phyloP scores from a whole-genome alignment of 371 early-diverging fungal genomes.

The Mucor mucedo region DNA sequence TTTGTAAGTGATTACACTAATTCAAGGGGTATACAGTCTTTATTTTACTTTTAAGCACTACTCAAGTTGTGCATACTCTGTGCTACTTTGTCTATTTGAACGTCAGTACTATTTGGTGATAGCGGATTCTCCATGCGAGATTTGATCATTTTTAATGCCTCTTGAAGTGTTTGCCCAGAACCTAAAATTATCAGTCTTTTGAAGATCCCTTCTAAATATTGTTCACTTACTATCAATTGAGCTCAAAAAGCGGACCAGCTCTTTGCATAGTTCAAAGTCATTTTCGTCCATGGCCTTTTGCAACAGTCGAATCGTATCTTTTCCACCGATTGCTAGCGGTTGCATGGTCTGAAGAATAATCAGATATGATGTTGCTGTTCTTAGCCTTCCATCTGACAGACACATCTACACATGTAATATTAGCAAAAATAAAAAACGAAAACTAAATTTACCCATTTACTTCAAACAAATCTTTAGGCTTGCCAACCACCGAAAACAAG shows the following conservation, averaged over 20 bases:
- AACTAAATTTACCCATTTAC: background rate
- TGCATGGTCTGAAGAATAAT: slow-evolving; percentile 88
- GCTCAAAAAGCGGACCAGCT: slow-evolving; percentile 80
- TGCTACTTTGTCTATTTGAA: slow-evolving; percentile 41
- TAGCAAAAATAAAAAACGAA: background rate
- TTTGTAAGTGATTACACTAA: background rate
- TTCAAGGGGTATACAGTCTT: slow-evolving; percentile 10
- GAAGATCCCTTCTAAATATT: too few relatives aligned
- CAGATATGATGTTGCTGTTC: slow-evolving; percentile 85
- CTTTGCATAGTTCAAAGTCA: slow-evolving; percentile 83
- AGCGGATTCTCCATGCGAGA: slow-evolving; percentile 36
- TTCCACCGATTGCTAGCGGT: slow-evolving; percentile 66
- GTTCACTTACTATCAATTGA: slow-evolving; percentile 73
- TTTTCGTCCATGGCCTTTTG: slow-evolving; percentile 76
- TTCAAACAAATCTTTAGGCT: slow-evolving; percentile 79
- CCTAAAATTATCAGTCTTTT: slow-evolving; percentile 17
- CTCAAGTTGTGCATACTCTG: slow-evolving; percentile 37
- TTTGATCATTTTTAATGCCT: slow-evolving; percentile 47
- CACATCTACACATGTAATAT: slow-evolving; percentile 56
- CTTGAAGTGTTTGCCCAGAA: slow-evolving; percentile 47
- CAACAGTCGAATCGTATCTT: slow-evolving; percentile 74
- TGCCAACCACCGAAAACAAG: slow-evolving; percentile 81
- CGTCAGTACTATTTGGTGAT: slow-evolving; percentile 32
- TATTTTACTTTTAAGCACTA: slow-evolving; percentile 10
- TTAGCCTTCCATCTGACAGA: slow-evolving; percentile 66